Evolutionary conservation across 2,329 filamentous ascomycete species (phyloP), one percentile per base, ranked within the genome.

Genomic region (Venturia pyrina): DNA sequence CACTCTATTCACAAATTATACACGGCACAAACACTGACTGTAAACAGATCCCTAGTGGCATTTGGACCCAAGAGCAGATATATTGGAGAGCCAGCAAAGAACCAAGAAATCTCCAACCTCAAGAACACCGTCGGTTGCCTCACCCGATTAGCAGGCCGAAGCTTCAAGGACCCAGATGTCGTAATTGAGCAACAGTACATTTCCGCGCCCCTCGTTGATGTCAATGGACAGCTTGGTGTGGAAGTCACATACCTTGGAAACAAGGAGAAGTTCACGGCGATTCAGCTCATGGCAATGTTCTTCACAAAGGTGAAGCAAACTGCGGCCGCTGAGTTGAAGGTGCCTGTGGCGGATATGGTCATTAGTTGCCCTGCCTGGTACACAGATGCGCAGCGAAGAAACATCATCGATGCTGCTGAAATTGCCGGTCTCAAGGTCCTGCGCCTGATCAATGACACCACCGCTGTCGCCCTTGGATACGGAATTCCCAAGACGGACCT

Each of bases 401-500:
- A 87, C 71, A 83, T 99, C 69, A 84, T 98, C 72, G 93, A 98
- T 75, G 93, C 95, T 67, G 86, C 92, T 72, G 93, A 98, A 75
- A 91, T 99, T 72, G 91, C 93, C 67, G 93, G 93, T 68, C 84
- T 99, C 73, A 97, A 96, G 81, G 83, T 93, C 48, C 88, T 99
- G 70, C 88, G 95, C 68, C 84, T 99, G 69, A 96, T 99, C 84
- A 99, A 99, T 81, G 95, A 98, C 81, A 97, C 91, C 71, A 98
- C 95, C 63, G 95, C 95, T 68, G 92, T 93, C 69, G 95, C 95
- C 69, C 87, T 99, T 59, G 95, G 95, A 70, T 99, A 92, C 78
- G 95, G 95, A 77, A 98, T 99, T 82, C 97, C 95, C 73, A 98
- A 99, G 84, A 84, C 93, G 68, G 95, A 99, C 77, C 87, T 99